Evolutionary conservation across 257 asterid genomes (phyloP).

Genomic region (Ophiorrhiza pumila): DNA sequence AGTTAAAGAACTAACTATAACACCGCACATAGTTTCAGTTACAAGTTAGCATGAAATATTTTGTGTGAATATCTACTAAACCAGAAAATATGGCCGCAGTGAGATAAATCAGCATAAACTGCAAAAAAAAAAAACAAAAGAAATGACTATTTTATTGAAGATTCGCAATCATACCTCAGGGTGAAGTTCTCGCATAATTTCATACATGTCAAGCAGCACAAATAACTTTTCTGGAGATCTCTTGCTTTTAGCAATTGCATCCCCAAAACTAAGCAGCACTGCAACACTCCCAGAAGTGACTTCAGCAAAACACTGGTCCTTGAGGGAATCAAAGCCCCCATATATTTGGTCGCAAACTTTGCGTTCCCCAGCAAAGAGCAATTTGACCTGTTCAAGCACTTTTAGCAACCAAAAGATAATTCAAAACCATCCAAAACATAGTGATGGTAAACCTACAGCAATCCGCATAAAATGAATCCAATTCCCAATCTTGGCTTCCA

Average conservation of each 20-base stretch:
- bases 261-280: conserved; percentile 94
- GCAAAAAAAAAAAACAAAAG: not conserved
- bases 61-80: not conserved
- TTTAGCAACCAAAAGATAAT: conserved; percentile 13
- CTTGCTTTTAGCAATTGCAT: conserved; percentile 97
- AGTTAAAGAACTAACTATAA: conserved; percentile 8
- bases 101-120: not conserved
- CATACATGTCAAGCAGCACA: conserved; percentile 97
- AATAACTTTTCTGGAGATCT: conserved; percentile 97
- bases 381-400: conserved; percentile 66
- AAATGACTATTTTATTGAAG: conserved; percentile 6
- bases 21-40: not conserved
- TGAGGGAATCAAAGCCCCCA: conserved; percentile 77
- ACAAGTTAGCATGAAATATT: not conserved
- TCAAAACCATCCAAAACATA: not conserved
- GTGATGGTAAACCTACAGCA: conserved; percentile 53
- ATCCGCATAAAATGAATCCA: conserved; percentile 99
- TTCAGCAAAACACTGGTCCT: conserved; percentile 91
- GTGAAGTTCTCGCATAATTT: conserved; percentile 97
- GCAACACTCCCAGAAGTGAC: conserved; percentile 93
- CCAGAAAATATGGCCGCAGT: not conserved
- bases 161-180: conserved; percentile 54
- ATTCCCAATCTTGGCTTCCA: conserved; percentile 97
- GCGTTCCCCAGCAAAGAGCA: conserved; percentile 95
- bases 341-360: conserved; percentile 93